Evolutionary conservation across 768 basidiomycete genomes (phyloP).

Genomic region (Termitomyces sp.): DNA sequence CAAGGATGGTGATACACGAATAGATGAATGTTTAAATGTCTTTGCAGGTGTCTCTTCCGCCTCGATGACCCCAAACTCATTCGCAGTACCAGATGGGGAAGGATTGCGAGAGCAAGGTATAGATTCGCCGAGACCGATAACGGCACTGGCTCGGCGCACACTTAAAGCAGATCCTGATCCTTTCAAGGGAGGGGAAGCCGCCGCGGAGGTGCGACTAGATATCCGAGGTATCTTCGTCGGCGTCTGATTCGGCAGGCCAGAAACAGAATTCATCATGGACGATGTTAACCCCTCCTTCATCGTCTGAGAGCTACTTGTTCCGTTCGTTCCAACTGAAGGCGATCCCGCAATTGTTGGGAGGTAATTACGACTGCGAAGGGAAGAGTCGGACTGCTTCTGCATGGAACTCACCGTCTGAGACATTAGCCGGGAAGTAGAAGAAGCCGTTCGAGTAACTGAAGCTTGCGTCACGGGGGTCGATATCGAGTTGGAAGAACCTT

Average conservation of each 20-base stretch:
- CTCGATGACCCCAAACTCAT: slow-evolving; percentile 83
- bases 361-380: slow-evolving; percentile 68
- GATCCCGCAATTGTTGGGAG: slow-evolving; percentile 93
- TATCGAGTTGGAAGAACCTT: slow-evolving; percentile 44
- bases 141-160: slow-evolving; percentile 65
- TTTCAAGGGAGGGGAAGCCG: slow-evolving; percentile 65
- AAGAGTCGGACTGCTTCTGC: slow-evolving; percentile 83
- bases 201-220: slow-evolving; percentile 75
- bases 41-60: slow-evolving; percentile 46
- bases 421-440: slow-evolving; percentile 56
- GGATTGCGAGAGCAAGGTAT: slow-evolving; percentile 52
- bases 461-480: slow-evolving; percentile 35
- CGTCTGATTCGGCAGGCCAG: slow-evolving; percentile 67
- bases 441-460: slow-evolving; percentile 26
- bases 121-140: slow-evolving; percentile 47
- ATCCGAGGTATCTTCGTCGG: slow-evolving; percentile 93
- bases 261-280: slow-evolving; percentile 45
- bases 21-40: slow-evolving; percentile 47
- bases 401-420: slow-evolving; percentile 81
- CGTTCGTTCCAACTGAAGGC: slow-evolving; percentile 73
- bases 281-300: slow-evolving; percentile 48
- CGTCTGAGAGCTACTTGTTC: slow-evolving; percentile 38
- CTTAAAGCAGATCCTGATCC: slow-evolving; percentile 42
- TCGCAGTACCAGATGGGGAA: slow-evolving; percentile 54
- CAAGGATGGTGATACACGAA: slow-evolving; percentile 58